phyloP scores from a whole-genome alignment of 2,329 filamentous ascomycete genomes.

The Cladophialophora bantiana region DNA sequence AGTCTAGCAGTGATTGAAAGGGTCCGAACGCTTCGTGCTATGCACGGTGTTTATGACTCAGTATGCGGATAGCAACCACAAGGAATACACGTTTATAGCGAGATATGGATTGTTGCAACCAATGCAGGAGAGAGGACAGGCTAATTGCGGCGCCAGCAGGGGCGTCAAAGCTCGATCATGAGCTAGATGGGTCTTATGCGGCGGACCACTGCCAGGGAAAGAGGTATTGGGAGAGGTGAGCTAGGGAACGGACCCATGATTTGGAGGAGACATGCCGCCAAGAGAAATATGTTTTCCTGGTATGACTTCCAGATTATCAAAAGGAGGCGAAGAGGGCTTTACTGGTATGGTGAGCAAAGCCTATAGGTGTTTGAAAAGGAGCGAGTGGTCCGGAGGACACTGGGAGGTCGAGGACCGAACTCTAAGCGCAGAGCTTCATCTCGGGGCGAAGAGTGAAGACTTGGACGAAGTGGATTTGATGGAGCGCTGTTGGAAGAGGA shows the following conservation, averaged over 20 bases:
- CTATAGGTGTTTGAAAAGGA: not conserved
- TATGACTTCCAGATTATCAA: not conserved
- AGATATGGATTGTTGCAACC: not conserved
- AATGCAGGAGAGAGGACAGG: not conserved
- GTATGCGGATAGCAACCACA: not conserved
- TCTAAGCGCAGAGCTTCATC: not conserved
- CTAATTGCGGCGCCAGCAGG: not conserved
- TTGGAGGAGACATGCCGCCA: not conserved
- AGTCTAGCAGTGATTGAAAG: not conserved
- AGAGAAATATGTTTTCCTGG: not conserved
- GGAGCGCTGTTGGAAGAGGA: not conserved
- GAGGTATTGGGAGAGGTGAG: not conserved
- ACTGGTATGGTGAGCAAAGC: not conserved
- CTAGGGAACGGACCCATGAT: not conserved
- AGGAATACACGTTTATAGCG: not conserved
- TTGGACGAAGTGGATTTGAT: not conserved
- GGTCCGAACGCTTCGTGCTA: not conserved
- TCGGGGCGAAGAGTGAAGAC: not conserved
- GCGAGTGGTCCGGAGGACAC: not conserved
- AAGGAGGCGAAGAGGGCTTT: not conserved
- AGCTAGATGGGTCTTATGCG: conserved; percentile 43
- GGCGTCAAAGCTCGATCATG: not conserved
- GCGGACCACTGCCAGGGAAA: conserved; percentile 45
- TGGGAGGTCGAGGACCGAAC: not conserved
- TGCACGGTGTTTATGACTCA: not conserved